phyloP scores from a whole-genome alignment of 2,329 filamentous ascomycete species.

The Penicillium sumatraense region DNA sequence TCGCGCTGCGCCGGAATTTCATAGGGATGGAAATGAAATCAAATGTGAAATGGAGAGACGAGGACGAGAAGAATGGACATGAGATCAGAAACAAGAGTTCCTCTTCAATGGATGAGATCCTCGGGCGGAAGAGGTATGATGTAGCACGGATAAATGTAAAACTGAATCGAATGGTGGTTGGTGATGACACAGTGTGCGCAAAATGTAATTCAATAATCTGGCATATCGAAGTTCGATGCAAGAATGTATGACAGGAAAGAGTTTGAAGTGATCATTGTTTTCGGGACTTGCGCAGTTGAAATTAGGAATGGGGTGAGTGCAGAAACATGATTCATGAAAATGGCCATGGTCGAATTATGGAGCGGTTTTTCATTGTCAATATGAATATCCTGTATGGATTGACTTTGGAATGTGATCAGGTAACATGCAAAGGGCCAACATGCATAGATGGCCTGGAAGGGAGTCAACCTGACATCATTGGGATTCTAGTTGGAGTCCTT shows the following conservation, averaged over 20 bases:
- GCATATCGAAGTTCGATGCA: background rate
- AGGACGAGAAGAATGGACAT: slow-evolving; percentile 2
- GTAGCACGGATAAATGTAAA: background rate
- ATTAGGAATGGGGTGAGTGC: background rate
- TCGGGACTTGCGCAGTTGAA: background rate
- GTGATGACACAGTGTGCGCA: background rate
- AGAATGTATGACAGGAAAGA: background rate
- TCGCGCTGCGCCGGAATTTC: slow-evolving; percentile 1
- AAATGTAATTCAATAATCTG: background rate
- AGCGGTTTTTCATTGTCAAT: background rate
- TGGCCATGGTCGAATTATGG: background rate
- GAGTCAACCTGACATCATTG: background rate
- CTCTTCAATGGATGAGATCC: background rate
- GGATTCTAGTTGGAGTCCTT: slow-evolving; percentile 13
- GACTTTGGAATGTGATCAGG: background rate
- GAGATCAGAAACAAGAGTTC: background rate
- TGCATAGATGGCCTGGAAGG: background rate
- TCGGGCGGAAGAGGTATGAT: too few relatives aligned
- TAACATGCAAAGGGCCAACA: background rate
- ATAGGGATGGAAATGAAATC: background rate
- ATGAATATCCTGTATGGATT: background rate
- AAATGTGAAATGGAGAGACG: slow-evolving; percentile 8
- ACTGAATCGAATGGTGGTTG: background rate
- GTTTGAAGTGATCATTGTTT: background rate
- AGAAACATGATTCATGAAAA: slow-evolving; percentile 29